phyloP scores from a whole-genome alignment of 768 basidiomycete genomes.

The Ramaria sp. region DNA sequence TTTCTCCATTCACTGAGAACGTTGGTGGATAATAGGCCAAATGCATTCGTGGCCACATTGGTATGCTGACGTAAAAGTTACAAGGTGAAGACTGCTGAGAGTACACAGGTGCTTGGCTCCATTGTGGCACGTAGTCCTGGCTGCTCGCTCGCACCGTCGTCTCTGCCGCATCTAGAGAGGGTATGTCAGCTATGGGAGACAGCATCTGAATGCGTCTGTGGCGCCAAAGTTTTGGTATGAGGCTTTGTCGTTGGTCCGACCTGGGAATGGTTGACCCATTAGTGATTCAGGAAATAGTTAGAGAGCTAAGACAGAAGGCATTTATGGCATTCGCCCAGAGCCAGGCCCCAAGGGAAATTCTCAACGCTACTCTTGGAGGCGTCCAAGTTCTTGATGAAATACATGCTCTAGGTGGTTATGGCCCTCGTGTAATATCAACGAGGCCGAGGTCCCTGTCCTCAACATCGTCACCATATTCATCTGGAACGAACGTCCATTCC shows the following conservation, averaged over 20 bases:
- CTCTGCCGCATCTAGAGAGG: conserved; percentile 50
- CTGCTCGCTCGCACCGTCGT: conserved; percentile 62
- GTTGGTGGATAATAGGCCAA: background rate
- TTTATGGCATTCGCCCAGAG: conserved; percentile 5
- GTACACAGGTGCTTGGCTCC: conserved; percentile 56
- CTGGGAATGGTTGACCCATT: background rate
- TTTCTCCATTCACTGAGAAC: background rate
- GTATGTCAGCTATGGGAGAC: conserved; percentile 56
- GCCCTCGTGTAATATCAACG: background rate
- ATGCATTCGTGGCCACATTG: background rate
- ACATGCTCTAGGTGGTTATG: background rate
- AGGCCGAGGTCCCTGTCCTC: background rate
- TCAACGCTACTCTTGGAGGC: background rate
- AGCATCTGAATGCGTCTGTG: conserved; percentile 28
- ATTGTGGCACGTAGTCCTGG: conserved; percentile 68
- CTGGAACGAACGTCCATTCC: background rate
- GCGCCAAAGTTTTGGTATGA: background rate
- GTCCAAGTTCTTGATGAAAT: conserved; percentile 3
- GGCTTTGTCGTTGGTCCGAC: background rate
- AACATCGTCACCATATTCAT: background rate
- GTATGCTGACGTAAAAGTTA: background rate
- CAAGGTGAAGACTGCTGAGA: background rate
- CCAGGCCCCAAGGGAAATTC: background rate
- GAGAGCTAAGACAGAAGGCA: too few species aligned
- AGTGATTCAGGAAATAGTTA: background rate